Evolutionary conservation across 164 flowering plant species (phyloP), one percentile per base, ranked within the genome.

Genomic region (Platanus orientalis): DNA sequence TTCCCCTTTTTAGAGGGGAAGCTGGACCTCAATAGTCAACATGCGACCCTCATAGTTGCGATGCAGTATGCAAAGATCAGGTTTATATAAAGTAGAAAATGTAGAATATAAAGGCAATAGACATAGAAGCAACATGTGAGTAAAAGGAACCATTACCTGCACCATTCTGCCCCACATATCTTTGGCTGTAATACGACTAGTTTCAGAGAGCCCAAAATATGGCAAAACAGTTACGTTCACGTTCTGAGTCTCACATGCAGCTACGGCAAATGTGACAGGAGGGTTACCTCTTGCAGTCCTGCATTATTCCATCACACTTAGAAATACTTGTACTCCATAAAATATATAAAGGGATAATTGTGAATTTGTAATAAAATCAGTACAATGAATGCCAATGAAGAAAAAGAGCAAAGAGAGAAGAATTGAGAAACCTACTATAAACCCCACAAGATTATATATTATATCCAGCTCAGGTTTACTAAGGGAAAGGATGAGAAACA

Each of bases 161-260:
- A 42, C 78, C 97, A 91, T 89, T 66, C 21, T 83, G 58, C 58
- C 75, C 98, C 98, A 94, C 82, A 91, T 84, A 23, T 79, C 90
- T 67, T 86, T 91, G 47, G 97, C 95, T 14, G 95, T 89, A 27
- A 79, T 23, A 34, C 27, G 50, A 69, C 81, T 80, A 63, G 78
- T 84, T 68, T 81, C 96, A 29, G 86, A 73, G 63, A 93, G 66
- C 26, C 92, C 89, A 81, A 93, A 93, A 68, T 76, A 80, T 39
- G 98, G 98, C 54, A 86, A 75, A 69, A 85, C 96, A 56, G 98
- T 82, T 30, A 94, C 97, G 75, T 67, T 81, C 2, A 89, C 97
- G 71, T 88, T 89, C 75, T 89, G 93, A 54, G 98, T 94, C 74
- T 88, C 97, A 73, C 90, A 79, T 39, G 98, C 94, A 74, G 98